Percentiles rank a stretch among this genome's conserved stretches.
phyloP scores from a whole-genome alignment of 768 basidiomycete genomes.

The Xerocomellus dryophilus region DNA sequence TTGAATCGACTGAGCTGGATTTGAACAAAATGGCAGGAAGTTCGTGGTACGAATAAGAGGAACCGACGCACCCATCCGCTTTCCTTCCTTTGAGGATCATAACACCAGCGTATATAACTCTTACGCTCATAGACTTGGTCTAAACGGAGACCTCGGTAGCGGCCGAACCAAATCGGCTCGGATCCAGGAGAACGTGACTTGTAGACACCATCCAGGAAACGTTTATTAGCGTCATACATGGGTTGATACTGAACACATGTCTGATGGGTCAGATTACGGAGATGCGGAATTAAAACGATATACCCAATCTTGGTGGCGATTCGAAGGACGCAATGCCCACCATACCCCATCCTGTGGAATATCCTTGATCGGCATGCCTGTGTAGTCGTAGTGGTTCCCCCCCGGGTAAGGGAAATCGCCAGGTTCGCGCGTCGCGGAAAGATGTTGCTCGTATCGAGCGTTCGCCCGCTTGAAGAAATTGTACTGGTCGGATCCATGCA shows the following conservation, averaged over 20 bases:
- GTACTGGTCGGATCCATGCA: conserved; percentile 1
- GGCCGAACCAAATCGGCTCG: conserved; percentile 21
- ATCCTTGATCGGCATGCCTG: conserved; percentile 6
- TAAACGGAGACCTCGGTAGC: conserved; percentile 16
- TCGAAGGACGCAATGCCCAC: conserved; percentile 7
- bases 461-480: conserved; percentile 1
- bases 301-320: conserved; percentile 4
- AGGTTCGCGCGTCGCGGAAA: neutral
- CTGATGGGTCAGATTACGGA: neutral
- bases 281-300: neutral
- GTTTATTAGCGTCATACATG: conserved; percentile 12
- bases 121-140: conserved; percentile 11
- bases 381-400: neutral
- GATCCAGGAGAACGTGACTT: conserved; percentile 22
- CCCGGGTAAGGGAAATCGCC: conserved; percentile 8
- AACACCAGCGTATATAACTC: conserved; percentile 13
- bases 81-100: neutral
- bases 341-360: conserved; percentile 17
- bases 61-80: conserved; percentile 6
- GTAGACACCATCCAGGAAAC: conserved; percentile 15
- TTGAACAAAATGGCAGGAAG: neutral
- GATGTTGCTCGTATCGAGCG: conserved; percentile 9
- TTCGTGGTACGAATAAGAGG: neutral
- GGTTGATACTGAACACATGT: conserved; percentile 10
- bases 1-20: conserved; percentile 5